Evolutionary conservation across 139 green algal genomes (phyloP).

Genomic region (Tetratostichococcus sp.): DNA sequence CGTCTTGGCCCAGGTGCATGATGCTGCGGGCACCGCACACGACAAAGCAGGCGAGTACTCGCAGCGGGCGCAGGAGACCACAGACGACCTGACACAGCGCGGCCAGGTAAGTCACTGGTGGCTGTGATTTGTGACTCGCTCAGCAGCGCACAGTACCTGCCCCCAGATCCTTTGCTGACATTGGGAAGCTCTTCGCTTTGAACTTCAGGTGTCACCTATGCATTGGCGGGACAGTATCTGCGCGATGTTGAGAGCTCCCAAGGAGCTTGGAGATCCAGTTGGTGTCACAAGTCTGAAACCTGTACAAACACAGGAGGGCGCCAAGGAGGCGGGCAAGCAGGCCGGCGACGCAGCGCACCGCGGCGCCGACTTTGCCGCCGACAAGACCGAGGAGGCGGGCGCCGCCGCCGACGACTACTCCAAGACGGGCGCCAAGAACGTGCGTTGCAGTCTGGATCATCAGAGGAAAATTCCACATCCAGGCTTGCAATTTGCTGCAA

Average conservation of each 20-base stretch:
- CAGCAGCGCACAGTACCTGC: too few species aligned
- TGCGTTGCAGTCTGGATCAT: background rate
- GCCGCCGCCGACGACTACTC: background rate
- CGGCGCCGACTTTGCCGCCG: background rate
- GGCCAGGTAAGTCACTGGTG: background rate
- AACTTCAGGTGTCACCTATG: too few species aligned
- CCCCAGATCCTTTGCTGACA: too few species aligned
- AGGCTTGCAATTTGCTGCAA: too few species aligned
- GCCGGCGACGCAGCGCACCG: background rate
- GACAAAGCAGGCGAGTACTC: background rate
- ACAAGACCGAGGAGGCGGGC: background rate
- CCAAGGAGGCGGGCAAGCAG: background rate
- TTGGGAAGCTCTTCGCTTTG: too few species aligned
- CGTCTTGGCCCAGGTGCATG: background rate
- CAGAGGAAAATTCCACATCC: too few species aligned
- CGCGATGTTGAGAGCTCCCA: too few species aligned
- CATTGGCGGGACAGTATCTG: too few species aligned
- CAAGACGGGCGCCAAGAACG: background rate
- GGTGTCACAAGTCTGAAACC: too few species aligned
- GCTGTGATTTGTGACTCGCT: too few species aligned
- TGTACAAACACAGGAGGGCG: background rate
- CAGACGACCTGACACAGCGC: background rate
- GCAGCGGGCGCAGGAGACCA: background rate
- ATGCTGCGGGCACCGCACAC: background rate
- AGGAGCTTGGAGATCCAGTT: too few species aligned